Evolutionary conservation across 1,284 basidiomycete species (phyloP), one percentile per base, ranked within the genome.

Genomic region (Schizophyllum amplum): DNA sequence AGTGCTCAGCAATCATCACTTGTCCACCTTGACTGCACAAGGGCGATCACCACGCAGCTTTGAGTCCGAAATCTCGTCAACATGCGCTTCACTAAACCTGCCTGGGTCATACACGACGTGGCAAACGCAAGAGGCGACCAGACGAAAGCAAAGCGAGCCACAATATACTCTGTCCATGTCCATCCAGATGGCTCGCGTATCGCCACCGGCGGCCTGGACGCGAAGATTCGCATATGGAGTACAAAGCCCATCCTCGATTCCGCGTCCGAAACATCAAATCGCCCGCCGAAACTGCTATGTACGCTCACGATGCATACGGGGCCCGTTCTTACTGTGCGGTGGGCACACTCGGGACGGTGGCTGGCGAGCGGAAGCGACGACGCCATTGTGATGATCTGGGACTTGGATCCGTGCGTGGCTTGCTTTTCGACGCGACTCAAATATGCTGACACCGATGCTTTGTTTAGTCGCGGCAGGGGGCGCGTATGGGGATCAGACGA

Each of bases 331-430:
- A 87, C 89, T 17, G 90, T 98, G n/a, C 75, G 96, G 57, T 99
- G 96, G 96, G 93, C 94, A 11, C 87, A 96, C 69, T 92, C 90
- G 17, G 97, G 96, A 5, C 75, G 89, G 54, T 98, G 91, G 84
- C 78, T 99, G 7, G 97, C 97, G 1, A 96, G 92, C 65, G 96
- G 97, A 17, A 95, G 94, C 57, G 96, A 99, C 71, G 96, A 99
- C 69, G 86, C 87, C 63, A 90, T 97, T 62, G 85, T 96, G 23
- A 91, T 99, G 84, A 86, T 99, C 55, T 99, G 96, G 96, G 93
- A 96, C 67, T 80, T 96, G 48, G 95, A 99, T 70, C 91, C 90
- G 92, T 95, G 68, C 73, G 90, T 82, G 47, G 25, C 24, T 33
- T 47, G 51, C 49, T 55, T 42, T 46, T 54, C 21, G 52, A 48